Conservation (phyloP, 345 rosid genomes). For the Xanthoceras sorbifolium region DNA sequence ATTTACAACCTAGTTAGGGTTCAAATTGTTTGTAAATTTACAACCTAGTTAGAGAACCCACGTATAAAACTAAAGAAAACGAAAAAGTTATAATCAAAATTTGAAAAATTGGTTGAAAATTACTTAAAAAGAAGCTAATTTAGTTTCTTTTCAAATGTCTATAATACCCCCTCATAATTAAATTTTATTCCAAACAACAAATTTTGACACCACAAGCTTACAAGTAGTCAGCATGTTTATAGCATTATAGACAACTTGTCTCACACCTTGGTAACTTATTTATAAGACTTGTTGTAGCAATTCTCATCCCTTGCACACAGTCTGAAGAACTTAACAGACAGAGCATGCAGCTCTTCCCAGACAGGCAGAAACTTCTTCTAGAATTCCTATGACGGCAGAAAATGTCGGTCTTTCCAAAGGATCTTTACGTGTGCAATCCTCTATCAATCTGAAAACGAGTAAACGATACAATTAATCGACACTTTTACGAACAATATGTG, state of each 20-base stretch:
- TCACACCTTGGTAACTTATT: neutral
- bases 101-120: too few species aligned
- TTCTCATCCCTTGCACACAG: too few species aligned
- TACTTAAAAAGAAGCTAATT: too few species aligned
- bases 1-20: too few species aligned
- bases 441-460: slow-evolving; percentile 37
- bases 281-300: neutral
- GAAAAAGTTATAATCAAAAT: too few species aligned
- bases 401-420: slow-evolving; percentile 33
- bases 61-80: too few species aligned
- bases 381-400: slow-evolving; percentile 26
- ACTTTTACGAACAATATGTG: neutral
- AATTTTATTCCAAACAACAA: neutral
- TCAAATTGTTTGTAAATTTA: too few species aligned
- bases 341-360: slow-evolving; percentile 29
- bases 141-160: too few species aligned
- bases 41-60: too few species aligned
- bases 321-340: slow-evolving; percentile 22
- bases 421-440: slow-evolving; percentile 36
- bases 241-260: neutral
- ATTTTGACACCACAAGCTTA: neutral
- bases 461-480: neutral
- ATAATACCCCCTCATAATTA: too few species aligned
- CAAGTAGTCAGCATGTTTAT: neutral
- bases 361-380: slow-evolving; percentile 43